Conservation (phyloP, 352 stramenopile genomes). For the Phytophthora europaea region DNA sequence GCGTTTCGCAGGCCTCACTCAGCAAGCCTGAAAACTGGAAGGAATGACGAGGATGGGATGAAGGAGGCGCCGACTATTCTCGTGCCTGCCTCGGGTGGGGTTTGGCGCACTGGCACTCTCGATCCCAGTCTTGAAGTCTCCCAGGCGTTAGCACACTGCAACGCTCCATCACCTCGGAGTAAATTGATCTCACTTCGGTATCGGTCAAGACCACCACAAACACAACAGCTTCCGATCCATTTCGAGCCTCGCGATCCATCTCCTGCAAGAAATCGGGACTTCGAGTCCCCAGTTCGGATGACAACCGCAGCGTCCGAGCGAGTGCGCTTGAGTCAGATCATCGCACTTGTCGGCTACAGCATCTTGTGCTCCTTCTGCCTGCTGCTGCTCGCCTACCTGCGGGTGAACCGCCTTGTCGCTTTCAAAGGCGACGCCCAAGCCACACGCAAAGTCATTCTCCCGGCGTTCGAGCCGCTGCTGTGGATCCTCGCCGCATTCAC, state of each 20-base stretch:
- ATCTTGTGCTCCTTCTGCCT: conserved; percentile 45
- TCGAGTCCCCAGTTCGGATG: conserved; percentile 9
- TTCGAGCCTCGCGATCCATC: neutral
- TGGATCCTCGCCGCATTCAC: conserved; percentile 53
- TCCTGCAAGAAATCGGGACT: neutral
- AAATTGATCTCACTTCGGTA: conserved; percentile 9
- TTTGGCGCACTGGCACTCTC: conserved; percentile 18
- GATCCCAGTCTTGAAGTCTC: conserved; percentile 32
- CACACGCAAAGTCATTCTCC: conserved; percentile 60
- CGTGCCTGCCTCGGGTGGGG: conserved; percentile 1
- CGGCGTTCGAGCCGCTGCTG: conserved; percentile 66
- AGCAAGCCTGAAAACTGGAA: conserved; percentile 5
- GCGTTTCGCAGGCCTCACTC: conserved; percentile 22
- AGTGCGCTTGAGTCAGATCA: conserved; percentile 40
- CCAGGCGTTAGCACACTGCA: conserved; percentile 5
- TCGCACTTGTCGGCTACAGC: conserved; percentile 46
- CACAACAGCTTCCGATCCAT: neutral
- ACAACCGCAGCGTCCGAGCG: neutral
- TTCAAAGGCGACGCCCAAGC: conserved; percentile 55
- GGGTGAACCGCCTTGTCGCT: conserved; percentile 47
- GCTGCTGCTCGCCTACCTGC: conserved; percentile 55
- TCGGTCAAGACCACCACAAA: conserved; percentile 11
- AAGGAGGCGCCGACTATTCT: conserved; percentile 30
- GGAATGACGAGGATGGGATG: conserved; percentile 19
- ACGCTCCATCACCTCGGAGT: conserved; percentile 5